phyloP scores from a whole-genome alignment of 2,329 filamentous ascomycete species.

The Aspergillus ochraceus region DNA sequence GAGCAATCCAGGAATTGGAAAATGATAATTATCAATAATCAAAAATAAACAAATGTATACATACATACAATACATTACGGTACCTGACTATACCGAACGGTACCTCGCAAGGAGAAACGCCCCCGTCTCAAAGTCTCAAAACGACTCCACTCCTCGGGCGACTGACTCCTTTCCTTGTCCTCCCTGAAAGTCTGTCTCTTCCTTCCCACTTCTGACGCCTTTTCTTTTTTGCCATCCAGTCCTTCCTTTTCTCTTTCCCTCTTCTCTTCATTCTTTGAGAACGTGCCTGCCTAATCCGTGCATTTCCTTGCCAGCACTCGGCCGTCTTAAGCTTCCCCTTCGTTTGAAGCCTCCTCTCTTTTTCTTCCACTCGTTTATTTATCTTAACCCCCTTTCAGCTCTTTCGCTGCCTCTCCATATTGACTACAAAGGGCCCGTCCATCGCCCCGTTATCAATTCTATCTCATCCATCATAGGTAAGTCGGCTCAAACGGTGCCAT shows the following conservation, averaged over 20 bases:
- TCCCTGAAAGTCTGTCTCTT: slow-evolving; percentile 25
- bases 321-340: slow-evolving; percentile 31
- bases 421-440: slow-evolving; percentile 12
- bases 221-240: slow-evolving; percentile 16
- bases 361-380: slow-evolving; percentile 36
- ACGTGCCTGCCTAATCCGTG: slow-evolving; percentile 35
- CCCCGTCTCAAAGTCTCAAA: neutral
- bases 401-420: slow-evolving; percentile 12
- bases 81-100: neutral
- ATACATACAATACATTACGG: neutral
- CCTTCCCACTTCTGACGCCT: slow-evolving; percentile 19
- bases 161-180: slow-evolving; percentile 34
- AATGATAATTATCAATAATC: neutral
- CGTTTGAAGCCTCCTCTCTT: slow-evolving; percentile 31
- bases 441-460: slow-evolving; percentile 12
- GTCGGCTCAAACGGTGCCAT: slow-evolving; percentile 4
- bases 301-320: slow-evolving; percentile 18
- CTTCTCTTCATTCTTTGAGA: slow-evolving; percentile 31
- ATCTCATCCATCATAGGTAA: slow-evolving; percentile 16
- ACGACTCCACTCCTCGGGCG: slow-evolving; percentile 25
- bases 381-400: slow-evolving; percentile 8
- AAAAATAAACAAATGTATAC: neutral
- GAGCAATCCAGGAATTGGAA: neutral
- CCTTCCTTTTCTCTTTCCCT: slow-evolving; percentile 36
- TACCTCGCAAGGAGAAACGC: neutral